Conservation (phyloP, 768 basidiomycete species). For the Vararia minispora region DNA sequence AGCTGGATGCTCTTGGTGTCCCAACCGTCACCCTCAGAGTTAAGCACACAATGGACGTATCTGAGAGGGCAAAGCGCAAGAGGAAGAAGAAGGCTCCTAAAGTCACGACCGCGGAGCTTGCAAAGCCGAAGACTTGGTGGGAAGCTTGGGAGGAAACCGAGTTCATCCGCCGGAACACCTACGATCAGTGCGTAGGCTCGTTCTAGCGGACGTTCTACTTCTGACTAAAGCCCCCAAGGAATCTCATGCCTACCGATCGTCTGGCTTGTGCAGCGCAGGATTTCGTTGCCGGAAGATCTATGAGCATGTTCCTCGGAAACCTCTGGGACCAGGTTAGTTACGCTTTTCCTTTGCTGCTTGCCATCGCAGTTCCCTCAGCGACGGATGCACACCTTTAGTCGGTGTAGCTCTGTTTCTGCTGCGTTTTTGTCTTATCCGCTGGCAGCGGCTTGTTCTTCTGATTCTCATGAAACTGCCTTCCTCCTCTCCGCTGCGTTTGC, state of each 20-base stretch:
- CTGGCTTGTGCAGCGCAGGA: slow-evolving; percentile 48
- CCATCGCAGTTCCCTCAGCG: too few relatives aligned
- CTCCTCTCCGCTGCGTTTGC: too few relatives aligned
- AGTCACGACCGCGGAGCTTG: slow-evolving; percentile 11
- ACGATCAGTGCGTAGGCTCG: slow-evolving; percentile 41
- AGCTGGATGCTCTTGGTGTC: slow-evolving; percentile 57
- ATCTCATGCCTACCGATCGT: slow-evolving; percentile 36
- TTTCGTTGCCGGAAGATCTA: slow-evolving; percentile 35
- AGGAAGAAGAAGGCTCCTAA: slow-evolving; percentile 31
- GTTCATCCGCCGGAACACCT: slow-evolving; percentile 28
- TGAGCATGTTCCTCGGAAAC: slow-evolving; percentile 20
- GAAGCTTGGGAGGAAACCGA: slow-evolving; percentile 65
- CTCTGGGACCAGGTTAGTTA: slow-evolving; percentile 61
- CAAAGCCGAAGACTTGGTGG: slow-evolving; percentile 40
- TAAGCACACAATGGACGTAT: slow-evolving; percentile 43
- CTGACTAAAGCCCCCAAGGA: slow-evolving; percentile 22
- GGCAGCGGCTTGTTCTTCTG: too few relatives aligned
- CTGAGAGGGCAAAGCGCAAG: slow-evolving; percentile 45
- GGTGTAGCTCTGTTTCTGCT: too few relatives aligned
- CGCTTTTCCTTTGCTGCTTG: too few relatives aligned
- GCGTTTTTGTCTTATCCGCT: too few relatives aligned
- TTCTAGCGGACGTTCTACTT: neutral
- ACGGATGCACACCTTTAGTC: too few relatives aligned
- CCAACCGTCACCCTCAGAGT: slow-evolving; percentile 46
- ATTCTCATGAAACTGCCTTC: too few relatives aligned